Evolutionary conservation across 768 basidiomycete species (phyloP).

Genomic region (Lactifluus echinatus): DNA sequence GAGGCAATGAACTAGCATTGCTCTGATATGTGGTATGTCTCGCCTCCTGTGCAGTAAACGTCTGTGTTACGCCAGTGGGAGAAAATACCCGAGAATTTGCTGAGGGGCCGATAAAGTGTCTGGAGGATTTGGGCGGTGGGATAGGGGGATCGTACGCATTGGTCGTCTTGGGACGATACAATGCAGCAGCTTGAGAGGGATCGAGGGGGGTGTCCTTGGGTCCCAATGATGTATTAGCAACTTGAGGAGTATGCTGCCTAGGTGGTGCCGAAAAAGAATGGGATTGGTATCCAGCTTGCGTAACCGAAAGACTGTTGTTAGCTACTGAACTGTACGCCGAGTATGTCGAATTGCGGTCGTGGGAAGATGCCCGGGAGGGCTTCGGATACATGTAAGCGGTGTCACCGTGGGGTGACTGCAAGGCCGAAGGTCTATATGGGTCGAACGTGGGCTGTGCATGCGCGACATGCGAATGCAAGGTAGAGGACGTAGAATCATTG

Average conservation of each 20-base stretch:
- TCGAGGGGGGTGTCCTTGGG: background rate
- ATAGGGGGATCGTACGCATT: constrained; percentile 31
- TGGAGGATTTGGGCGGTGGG: constrained; percentile 19
- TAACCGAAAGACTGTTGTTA: constrained; percentile 15
- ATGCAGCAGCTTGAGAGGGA: constrained; percentile 3
- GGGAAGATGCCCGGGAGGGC: constrained; percentile 6
- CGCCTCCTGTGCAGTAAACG: background rate
- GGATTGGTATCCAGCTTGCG: constrained; percentile 18
- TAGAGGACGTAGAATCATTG: background rate
- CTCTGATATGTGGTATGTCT: background rate
- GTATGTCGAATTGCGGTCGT: constrained; percentile 20
- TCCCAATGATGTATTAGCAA: background rate
- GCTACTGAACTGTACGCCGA: constrained; percentile 24
- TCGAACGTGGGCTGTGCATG: constrained; percentile 1
- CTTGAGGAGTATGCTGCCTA: constrained; percentile 6
- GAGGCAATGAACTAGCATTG: background rate
- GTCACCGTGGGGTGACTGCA: background rate
- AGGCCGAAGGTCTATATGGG: constrained; percentile 1
- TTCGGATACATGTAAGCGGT: constrained; percentile 5
- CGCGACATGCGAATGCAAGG: constrained; percentile 7
- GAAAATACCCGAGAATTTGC: constrained; percentile 5
- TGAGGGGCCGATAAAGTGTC: constrained; percentile 1
- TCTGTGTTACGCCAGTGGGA: constrained; percentile 1
- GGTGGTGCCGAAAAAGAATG: constrained; percentile 20
- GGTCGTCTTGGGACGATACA: constrained; percentile 23